phyloP scores from a whole-genome alignment of 2,329 filamentous ascomycete genomes.

The Coniochaeta sp. region DNA sequence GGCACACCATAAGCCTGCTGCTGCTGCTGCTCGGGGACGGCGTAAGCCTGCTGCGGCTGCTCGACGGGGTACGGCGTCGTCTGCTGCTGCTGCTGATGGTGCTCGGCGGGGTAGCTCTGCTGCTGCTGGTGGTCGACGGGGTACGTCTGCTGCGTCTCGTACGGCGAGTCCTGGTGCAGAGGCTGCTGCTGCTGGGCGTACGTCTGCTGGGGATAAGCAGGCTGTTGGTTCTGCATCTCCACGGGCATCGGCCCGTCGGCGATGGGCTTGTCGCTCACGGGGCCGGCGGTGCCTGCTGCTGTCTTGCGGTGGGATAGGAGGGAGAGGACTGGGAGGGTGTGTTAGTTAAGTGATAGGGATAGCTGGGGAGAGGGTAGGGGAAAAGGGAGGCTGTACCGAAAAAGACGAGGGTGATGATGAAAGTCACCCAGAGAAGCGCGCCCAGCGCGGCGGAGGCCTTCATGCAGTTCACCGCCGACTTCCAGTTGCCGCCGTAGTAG shows the following conservation, averaged over 20 bases:
- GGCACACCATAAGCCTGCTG: too few species aligned
- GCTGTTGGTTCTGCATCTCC: background rate
- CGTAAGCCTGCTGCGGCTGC: slow-evolving; percentile 1
- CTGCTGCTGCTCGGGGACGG: too few species aligned
- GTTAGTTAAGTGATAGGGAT: background rate
- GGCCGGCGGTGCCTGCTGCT: background rate
- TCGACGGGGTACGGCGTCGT: too few species aligned
- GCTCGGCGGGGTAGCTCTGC: background rate
- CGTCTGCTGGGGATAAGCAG: slow-evolving; percentile 2
- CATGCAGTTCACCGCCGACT: slow-evolving; percentile 10
- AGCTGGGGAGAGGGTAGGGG: background rate
- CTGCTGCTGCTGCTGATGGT: too few species aligned
- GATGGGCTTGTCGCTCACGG: background rate
- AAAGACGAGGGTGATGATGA: slow-evolving; percentile 11
- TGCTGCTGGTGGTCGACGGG: background rate
- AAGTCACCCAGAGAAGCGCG: slow-evolving; percentile 14
- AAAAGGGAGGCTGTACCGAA: slow-evolving; percentile 8
- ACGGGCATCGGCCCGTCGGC: background rate
- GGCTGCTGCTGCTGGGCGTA: too few species aligned
- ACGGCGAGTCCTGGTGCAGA: background rate
- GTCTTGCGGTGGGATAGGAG: slow-evolving; percentile 4
- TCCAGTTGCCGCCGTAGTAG: slow-evolving; percentile 1
- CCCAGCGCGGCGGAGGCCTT: slow-evolving; percentile 14
- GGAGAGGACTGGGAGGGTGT: background rate
- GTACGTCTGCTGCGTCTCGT: background rate